phyloP scores from a whole-genome alignment of 768 basidiomycete genomes.

The Boletus subcaerulescens region DNA sequence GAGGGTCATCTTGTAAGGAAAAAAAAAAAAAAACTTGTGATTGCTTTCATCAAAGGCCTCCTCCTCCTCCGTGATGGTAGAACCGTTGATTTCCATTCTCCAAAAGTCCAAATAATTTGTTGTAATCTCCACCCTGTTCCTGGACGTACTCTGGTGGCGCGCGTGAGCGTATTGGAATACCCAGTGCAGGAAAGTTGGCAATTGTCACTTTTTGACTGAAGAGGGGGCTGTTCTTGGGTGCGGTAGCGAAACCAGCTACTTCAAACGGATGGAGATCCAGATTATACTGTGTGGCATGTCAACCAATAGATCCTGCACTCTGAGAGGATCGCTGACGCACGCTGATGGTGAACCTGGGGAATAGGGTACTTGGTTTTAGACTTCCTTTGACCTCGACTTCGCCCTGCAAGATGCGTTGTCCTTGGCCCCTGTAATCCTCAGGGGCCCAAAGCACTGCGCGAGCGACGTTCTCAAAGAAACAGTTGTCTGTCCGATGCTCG shows the following conservation, averaged over 20 bases:
- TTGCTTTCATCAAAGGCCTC: not conserved
- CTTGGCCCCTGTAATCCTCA: conserved; percentile 24
- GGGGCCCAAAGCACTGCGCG: conserved; percentile 48
- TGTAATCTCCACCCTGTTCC: conserved; percentile 45
- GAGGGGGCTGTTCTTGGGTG: conserved; percentile 28
- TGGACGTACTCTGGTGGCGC: conserved; percentile 53
- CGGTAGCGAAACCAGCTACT: conserved; percentile 40
- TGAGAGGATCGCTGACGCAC: conserved; percentile 30
- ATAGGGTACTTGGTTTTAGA: conserved; percentile 42
- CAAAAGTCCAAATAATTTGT: conserved; percentile 47
- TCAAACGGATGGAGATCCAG: conserved; percentile 43
- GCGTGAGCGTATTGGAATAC: conserved; percentile 41
- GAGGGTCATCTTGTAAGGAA: too few relatives aligned
- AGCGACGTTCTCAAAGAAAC: conserved; percentile 41
- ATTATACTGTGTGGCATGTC: conserved; percentile 37
- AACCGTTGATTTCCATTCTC: conserved; percentile 59
- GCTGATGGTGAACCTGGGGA: conserved; percentile 45
- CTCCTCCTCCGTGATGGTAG: conserved; percentile 19
- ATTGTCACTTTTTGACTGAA: conserved; percentile 41
- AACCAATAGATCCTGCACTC: not conserved
- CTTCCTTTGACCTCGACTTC: conserved; percentile 48
- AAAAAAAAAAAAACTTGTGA: not conserved
- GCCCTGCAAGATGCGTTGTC: conserved; percentile 42
- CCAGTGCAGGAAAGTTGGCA: conserved; percentile 37
- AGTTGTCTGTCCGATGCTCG: conserved; percentile 43